These are phyloP conservation scores for Blastobotrys buckinghamii DNA, from an alignment of 1,139 yeast species.

Conservation along the genomic window DNA sequence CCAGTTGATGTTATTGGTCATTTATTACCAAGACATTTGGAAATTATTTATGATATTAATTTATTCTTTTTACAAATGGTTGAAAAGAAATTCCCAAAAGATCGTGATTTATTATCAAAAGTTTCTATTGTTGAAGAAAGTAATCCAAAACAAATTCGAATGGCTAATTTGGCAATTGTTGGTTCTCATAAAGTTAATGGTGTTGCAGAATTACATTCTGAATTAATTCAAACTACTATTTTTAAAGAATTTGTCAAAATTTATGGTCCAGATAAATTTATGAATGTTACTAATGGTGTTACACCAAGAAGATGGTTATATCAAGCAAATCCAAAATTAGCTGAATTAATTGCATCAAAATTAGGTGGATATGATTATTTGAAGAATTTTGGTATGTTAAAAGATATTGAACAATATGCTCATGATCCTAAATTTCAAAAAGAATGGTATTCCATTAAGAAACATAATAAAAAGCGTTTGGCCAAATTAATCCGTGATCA, in stretches of 20 bases:
- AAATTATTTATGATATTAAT: conserved; percentile 84
- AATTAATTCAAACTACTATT: conserved; percentile 80
- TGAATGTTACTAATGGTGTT: conserved; percentile 90
- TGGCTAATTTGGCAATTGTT: conserved; percentile 87
- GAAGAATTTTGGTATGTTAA: conserved; percentile 62
- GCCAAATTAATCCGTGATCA: conserved; percentile 63
- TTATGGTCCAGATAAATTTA: conserved; percentile 76
- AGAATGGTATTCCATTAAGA: conserved; percentile 69
- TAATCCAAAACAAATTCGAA: conserved; percentile 72
- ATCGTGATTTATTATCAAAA: conserved; percentile 54
- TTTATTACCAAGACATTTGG: conserved; percentile 85
- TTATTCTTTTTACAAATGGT: conserved; percentile 71
- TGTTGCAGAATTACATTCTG: conserved; percentile 93
- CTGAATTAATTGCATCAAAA: conserved; percentile 64
- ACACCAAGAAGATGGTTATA: conserved; percentile 96
- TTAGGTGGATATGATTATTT: conserved; percentile 67
- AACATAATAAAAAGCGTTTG: conserved; percentile 60
- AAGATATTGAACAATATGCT: conserved; percentile 58
- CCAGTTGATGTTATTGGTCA: conserved; percentile 74
- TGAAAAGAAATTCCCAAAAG: conserved; percentile 65
- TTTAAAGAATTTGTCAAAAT: conserved; percentile 84
- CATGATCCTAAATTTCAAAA: conserved; percentile 64
- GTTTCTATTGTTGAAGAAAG: conserved; percentile 86
- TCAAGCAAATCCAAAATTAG: conserved; percentile 83
- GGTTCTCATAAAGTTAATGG: conserved; percentile 95